A percentile compares a stretch with the other conserved stretches of the same genome.
phyloP scores from a whole-genome alignment of 371 early-diverging fungal genomes.

The Vairimorpha necatrix region DNA sequence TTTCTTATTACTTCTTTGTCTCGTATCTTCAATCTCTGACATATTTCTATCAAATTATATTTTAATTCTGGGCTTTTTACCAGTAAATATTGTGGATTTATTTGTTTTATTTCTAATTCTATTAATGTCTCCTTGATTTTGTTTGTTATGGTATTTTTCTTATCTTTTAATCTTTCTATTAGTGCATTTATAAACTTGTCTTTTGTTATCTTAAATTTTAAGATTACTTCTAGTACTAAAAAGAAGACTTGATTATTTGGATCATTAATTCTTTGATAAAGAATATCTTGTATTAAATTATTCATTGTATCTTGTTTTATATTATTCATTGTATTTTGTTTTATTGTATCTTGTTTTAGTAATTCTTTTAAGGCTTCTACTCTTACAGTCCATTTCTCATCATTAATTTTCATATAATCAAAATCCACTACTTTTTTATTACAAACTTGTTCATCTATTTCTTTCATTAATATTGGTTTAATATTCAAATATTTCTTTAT shows the following conservation, averaged over 20 bases:
- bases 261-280: constrained; percentile 13
- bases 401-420: not conserved
- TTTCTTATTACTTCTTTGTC: constrained; percentile 6
- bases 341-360: too few species aligned
- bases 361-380: constrained; percentile 21
- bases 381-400: constrained; percentile 37
- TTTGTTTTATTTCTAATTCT: not conserved
- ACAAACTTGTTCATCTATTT: constrained; percentile 37
- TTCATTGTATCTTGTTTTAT: not conserved
- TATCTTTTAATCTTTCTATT: constrained; percentile 47
- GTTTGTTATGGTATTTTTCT: constrained; percentile 24
- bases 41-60: constrained; percentile 28
- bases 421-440: not conserved
- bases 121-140: constrained; percentile 42
- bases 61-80: constrained; percentile 51
- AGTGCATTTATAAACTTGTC: constrained; percentile 12
- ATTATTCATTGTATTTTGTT: too few species aligned
- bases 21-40: not conserved
- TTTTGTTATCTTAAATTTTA: constrained; percentile 4
- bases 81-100: not conserved
- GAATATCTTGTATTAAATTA: not conserved
- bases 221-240: constrained; percentile 8
- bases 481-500: constrained; percentile 34
- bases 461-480: constrained; percentile 54
- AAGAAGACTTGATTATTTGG: constrained; percentile 45